A percentile compares a stretch with the other conserved stretches of the same genome.
These are phyloP conservation scores for Mucor sp. DNA, from an alignment of 371 early-diverging fungal genomes.

Conservation along the genomic window DNA sequence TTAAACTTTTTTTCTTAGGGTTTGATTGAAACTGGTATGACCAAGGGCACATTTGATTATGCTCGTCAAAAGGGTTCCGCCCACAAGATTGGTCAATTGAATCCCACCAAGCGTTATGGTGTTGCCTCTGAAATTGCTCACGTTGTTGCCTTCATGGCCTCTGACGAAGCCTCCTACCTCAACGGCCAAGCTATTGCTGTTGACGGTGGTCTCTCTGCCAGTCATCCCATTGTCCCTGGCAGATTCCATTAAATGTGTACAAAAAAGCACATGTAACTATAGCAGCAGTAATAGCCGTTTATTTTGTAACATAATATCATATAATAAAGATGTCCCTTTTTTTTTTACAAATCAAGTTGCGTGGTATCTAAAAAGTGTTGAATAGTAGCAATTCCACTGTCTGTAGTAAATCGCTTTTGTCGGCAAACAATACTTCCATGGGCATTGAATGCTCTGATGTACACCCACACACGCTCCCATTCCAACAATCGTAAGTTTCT, in stretches of 20 bases:
- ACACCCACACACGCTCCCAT: slow-evolving; percentile 56
- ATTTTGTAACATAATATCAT: neutral
- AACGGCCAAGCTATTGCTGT: slow-evolving; percentile 60
- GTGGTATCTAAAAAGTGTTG: slow-evolving; percentile 48
- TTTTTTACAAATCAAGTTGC: slow-evolving; percentile 3
- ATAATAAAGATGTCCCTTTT: neutral
- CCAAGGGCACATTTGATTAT: slow-evolving; percentile 50
- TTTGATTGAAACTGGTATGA: slow-evolving; percentile 62
- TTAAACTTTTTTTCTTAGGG: slow-evolving; percentile 32
- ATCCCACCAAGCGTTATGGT: slow-evolving; percentile 54
- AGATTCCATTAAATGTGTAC: slow-evolving; percentile 25
- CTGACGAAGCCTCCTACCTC: slow-evolving; percentile 58
- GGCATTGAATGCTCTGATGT: slow-evolving; percentile 47
- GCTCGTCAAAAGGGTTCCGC: slow-evolving; percentile 46
- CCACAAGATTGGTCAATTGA: slow-evolving; percentile 59
- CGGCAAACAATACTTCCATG: slow-evolving; percentile 65
- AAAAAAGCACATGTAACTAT: neutral
- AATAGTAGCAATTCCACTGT: slow-evolving; percentile 43
- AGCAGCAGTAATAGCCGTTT: too few species aligned
- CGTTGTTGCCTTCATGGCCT: slow-evolving; percentile 56
- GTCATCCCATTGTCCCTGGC: slow-evolving; percentile 47
- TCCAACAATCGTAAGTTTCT: slow-evolving; percentile 38
- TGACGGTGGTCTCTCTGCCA: slow-evolving; percentile 58
- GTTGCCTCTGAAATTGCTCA: slow-evolving; percentile 50
- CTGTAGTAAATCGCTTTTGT: slow-evolving; percentile 29